Evolutionary conservation across 805 yeast species (phyloP).

Genomic region (Myxozyma udenii): DNA sequence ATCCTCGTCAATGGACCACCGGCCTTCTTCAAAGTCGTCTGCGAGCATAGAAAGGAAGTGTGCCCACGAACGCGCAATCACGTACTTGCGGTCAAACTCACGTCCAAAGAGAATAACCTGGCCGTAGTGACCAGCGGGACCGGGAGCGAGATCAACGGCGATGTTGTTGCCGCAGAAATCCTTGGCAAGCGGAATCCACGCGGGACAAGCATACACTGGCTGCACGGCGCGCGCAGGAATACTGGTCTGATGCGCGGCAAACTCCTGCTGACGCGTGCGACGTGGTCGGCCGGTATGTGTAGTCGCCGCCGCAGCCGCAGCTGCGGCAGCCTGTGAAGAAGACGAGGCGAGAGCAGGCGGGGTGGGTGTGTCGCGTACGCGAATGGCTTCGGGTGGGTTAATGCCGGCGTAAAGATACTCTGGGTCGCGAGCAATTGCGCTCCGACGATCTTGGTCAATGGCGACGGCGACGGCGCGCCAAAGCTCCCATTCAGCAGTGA

Average conservation of each 20-base stretch:
- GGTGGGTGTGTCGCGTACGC: constrained; percentile 4
- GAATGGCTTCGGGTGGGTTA: neutral
- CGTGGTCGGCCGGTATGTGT: constrained; percentile 6
- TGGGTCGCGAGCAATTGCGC: neutral
- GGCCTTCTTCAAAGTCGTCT: constrained; percentile 82
- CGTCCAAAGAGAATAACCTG: constrained; percentile 92
- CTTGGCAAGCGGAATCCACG: constrained; percentile 88
- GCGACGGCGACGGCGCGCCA: constrained; percentile 71
- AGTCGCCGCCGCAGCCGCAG: constrained; percentile 31
- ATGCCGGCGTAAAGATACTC: neutral
- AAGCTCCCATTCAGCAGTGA: constrained; percentile 72
- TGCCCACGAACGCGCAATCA: constrained; percentile 84
- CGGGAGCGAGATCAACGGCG: constrained; percentile 85
- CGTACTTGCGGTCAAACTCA: constrained; percentile 86
- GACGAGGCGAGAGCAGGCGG: constrained; percentile 17
- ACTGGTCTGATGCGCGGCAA: constrained; percentile 48
- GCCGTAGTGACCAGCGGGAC: constrained; percentile 74
- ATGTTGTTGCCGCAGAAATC: constrained; percentile 90
- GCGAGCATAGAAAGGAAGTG: constrained; percentile 79
- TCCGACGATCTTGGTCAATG: constrained; percentile 27
- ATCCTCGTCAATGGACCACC: constrained; percentile 65
- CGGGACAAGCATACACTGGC: constrained; percentile 77
- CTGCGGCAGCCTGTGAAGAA: constrained; percentile 33
- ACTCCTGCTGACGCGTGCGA: constrained; percentile 1
- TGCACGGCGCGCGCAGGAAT: constrained; percentile 76